Percentiles rank a stretch among this genome's conserved stretches.
phyloP scores from a whole-genome alignment of 768 basidiomycete genomes.

The Boletus sp. region DNA sequence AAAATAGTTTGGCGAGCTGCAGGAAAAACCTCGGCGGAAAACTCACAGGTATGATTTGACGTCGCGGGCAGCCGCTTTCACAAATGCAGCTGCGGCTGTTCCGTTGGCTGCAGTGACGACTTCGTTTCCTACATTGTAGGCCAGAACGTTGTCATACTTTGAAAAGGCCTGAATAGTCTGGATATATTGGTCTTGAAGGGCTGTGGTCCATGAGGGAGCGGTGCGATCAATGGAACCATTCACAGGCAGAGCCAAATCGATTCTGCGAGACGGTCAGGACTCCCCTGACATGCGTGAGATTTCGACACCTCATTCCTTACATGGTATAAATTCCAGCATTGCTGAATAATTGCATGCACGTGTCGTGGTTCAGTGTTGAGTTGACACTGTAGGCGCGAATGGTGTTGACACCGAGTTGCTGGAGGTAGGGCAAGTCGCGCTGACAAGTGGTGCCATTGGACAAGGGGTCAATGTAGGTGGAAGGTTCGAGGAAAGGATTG shows the following conservation, averaged over 20 bases:
- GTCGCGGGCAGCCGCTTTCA: constrained; percentile 91
- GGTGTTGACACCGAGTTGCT: constrained; percentile 74
- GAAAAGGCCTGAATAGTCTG: constrained; percentile 73
- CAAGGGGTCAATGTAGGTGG: constrained; percentile 77
- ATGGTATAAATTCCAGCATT: constrained; percentile 84
- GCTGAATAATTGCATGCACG: constrained; percentile 77
- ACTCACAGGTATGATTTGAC: constrained; percentile 78
- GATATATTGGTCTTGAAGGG: constrained; percentile 74
- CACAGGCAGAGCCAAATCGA: constrained; percentile 81
- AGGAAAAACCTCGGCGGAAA: not conserved
- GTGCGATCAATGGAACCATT: constrained; percentile 82
- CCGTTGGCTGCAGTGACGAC: constrained; percentile 50
- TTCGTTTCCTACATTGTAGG: constrained; percentile 90
- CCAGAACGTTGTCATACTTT: constrained; percentile 87
- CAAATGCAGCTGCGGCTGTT: constrained; percentile 68
- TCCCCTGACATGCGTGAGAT: not conserved
- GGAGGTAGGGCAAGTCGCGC: constrained; percentile 76
- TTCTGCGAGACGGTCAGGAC: constrained; percentile 41
- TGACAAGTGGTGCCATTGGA: constrained; percentile 62
- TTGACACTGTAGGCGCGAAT: constrained; percentile 87
- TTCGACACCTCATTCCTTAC: constrained; percentile 42
- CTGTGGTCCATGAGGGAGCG: constrained; percentile 75
- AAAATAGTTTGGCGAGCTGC: not conserved
- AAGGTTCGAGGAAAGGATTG: constrained; percentile 69
- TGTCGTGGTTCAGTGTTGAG: constrained; percentile 77